Evolutionary conservation across 2,329 filamentous ascomycete genomes (phyloP).

Genomic region (Emericellopsis cladophorae): DNA sequence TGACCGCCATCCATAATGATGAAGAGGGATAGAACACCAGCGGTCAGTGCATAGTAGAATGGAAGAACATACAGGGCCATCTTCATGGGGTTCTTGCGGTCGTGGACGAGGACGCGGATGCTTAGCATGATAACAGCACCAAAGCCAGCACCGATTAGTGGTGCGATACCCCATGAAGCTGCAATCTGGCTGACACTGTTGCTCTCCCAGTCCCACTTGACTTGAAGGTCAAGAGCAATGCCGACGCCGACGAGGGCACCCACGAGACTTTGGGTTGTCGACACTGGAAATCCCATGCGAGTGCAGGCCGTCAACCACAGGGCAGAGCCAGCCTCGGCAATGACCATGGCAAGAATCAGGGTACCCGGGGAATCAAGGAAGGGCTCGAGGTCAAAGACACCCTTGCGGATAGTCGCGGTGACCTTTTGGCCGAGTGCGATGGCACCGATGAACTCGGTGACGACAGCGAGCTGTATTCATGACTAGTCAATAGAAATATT

Average conservation of each 20-base stretch:
- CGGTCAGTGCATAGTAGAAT: constrained; percentile 13
- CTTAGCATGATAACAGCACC: constrained; percentile 53
- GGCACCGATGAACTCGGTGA: constrained; percentile 36
- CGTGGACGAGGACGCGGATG: constrained; percentile 30
- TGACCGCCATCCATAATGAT: constrained; percentile 26
- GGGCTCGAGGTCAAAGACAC: constrained; percentile 24
- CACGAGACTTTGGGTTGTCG: constrained; percentile 32
- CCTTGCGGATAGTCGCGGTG: constrained; percentile 32
- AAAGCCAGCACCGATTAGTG: constrained; percentile 24
- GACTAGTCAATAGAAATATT: background rate
- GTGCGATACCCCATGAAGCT: constrained; percentile 9
- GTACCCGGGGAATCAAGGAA: constrained; percentile 25
- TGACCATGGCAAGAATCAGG: constrained; percentile 27
- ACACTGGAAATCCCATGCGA: constrained; percentile 19
- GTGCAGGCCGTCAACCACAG: constrained; percentile 30
- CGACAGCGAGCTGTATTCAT: constrained; percentile 20
- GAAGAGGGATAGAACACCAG: constrained; percentile 9
- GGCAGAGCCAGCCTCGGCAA: constrained; percentile 22
- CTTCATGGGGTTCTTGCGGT: constrained; percentile 7
- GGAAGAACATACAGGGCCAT: constrained; percentile 8
- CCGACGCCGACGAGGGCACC: constrained; percentile 31
- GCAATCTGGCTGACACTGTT: constrained; percentile 9
- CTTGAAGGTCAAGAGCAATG: constrained; percentile 20
- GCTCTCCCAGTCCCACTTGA: constrained; percentile 8
- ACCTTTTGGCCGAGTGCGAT: constrained; percentile 32